Conservation (phyloP, 1,139 yeast genomes). For the Blastobotrys capitulatus region DNA sequence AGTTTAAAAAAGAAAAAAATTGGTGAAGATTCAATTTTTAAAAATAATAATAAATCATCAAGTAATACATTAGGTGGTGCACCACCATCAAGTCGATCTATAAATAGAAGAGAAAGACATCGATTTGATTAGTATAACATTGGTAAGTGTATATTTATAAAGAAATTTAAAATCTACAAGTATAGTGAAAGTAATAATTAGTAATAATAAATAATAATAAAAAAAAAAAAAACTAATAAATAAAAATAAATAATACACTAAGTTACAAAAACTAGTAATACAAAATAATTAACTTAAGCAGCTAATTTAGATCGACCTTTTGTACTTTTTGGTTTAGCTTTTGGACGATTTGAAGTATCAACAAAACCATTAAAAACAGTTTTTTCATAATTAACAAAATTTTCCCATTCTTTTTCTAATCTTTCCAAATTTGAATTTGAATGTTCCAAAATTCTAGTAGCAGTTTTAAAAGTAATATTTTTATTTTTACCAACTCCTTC, state of each 20-base stretch:
- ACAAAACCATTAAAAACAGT: not conserved
- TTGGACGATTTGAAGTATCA: not conserved
- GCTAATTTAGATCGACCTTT: not conserved
- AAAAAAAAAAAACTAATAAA: not conserved
- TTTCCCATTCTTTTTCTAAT: not conserved
- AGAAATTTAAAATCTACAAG: too few relatives aligned
- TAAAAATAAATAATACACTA: not conserved
- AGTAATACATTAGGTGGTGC: too few relatives aligned
- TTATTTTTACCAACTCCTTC: not conserved
- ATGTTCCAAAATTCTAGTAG: not conserved
- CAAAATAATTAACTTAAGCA: not conserved
- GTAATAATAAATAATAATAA: too few relatives aligned
- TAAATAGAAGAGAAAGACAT: not conserved
- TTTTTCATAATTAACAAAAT: not conserved
- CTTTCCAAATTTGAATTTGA: not conserved
- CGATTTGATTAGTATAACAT: not conserved
- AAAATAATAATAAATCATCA: too few relatives aligned
- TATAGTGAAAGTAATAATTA: too few relatives aligned
- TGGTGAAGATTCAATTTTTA: constrained; percentile 15
- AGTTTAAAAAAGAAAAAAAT: constrained; percentile 16
- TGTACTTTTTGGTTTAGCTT: not conserved
- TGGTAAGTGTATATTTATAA: not conserved
- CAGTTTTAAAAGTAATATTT: not conserved
- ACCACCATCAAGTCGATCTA: too few relatives aligned
- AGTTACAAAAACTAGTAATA: not conserved